Percentiles rank a stretch among this genome's conserved stretches.
Conservation (phyloP, 108 stramenopile genomes). For the Asterionellopsis glacialis region DNA sequence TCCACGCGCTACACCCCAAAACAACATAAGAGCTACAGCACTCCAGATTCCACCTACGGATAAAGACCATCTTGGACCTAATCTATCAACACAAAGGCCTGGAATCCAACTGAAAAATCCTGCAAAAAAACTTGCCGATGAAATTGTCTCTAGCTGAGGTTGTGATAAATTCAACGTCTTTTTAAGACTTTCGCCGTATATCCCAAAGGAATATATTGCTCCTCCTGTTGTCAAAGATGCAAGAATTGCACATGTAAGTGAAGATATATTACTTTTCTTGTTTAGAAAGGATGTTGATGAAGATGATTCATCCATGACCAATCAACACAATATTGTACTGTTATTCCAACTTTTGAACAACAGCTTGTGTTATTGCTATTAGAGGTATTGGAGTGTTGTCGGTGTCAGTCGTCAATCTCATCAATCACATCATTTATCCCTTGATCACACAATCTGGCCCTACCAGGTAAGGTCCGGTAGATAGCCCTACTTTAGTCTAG, state of each 20-base stretch:
- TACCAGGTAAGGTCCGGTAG: too few species aligned
- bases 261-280: slow-evolving; percentile 31
- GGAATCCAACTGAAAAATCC: slow-evolving; percentile 76
- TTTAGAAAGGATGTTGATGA: too few species aligned
- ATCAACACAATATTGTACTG: neutral
- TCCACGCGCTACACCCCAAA: slow-evolving; percentile 49
- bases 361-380: neutral
- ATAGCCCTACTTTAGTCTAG: too few species aligned
- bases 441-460: too few species aligned
- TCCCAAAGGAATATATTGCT: slow-evolving; percentile 80
- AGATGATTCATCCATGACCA: too few species aligned
- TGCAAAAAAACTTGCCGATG: slow-evolving; percentile 64
- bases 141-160: slow-evolving; percentile 71
- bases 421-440: too few species aligned
- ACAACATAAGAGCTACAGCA: slow-evolving; percentile 33
- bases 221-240: slow-evolving; percentile 79
- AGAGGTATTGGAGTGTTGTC: too few species aligned
- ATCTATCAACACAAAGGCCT: slow-evolving; percentile 63
- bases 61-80: slow-evolving; percentile 46
- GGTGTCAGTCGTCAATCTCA: too few species aligned
- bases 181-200: slow-evolving; percentile 74
- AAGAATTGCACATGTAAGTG: slow-evolving; percentile 49
- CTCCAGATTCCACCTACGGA: slow-evolving; percentile 53
- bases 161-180: slow-evolving; percentile 58
- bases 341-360: slow-evolving; percentile 2